Evolutionary conservation across 2,329 filamentous ascomycete genomes (phyloP), one percentile per base, ranked within the genome.

Genomic region (Venturiaceae sp.): DNA sequence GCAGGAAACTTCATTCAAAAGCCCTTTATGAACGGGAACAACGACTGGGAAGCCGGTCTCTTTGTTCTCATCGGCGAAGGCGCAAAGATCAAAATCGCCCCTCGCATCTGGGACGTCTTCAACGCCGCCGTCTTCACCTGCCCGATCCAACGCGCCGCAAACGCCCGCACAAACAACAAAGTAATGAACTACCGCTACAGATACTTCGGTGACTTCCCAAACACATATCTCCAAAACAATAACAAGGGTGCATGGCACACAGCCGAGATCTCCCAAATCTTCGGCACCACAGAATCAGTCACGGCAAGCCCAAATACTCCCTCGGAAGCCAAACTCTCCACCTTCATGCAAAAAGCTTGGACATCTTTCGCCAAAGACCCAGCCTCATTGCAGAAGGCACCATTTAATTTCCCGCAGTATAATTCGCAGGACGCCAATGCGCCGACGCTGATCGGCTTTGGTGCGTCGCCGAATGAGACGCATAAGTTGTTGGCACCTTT

Each of bases 301-400:
- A 50, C 30, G 26, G 55, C 41, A 3, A 30, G 11, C 11, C 8
- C 14, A 16, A 39, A 57, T 30, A 50, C 23, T 9, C 54, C 54
- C 19, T 30, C 34, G 37, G 55, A 57, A 33, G 26, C 47, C 47
- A 32, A 21, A 53, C 47, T 53, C 13, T 53, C 47, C 47, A 50
- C 26, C 23, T 32, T 57, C n/a, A 30, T 57, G 23, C 26, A 32
- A 33, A 57, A 50, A 36, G 57, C 57, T 16, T 60, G 58, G 58
- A 44, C 54, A 26, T 58, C 28, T 16, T 60, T 60, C 32, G 58
- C 57, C 13, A 60, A 60, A 41, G 57, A 60, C 39, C 58, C 57
- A 6, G 57, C 46, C 16, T 53, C 28, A 9, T n/a, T 53, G 9
- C 26, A 32, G n/a, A 53, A 53, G 32, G 5, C 47, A 30, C 47